Conservation (phyloP, 1,139 yeast species). For the Zygosaccharomyces pseudobailii region DNA sequence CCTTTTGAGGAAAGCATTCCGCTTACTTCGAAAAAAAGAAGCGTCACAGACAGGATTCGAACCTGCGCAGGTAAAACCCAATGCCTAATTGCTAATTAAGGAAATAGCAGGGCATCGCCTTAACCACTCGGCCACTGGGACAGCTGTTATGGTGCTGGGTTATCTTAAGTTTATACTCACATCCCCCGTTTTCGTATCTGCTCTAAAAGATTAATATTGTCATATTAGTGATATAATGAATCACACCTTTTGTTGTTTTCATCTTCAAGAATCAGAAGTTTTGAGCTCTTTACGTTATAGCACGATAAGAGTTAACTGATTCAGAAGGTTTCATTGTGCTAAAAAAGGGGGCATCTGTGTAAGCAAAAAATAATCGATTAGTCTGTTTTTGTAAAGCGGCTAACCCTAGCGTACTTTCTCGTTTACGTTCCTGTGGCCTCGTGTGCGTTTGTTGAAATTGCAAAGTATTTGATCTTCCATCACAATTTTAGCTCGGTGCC, state of each 20-base stretch:
- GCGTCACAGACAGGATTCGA: constrained; percentile 63
- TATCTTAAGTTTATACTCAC: no score
- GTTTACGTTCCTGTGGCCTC: not conserved
- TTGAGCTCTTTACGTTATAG: no score
- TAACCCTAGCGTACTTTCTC: not conserved
- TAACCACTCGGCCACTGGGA: constrained; percentile 84
- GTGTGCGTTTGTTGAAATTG: not conserved
- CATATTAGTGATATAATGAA: not conserved
- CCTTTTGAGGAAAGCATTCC: no score
- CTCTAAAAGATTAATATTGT: not conserved
- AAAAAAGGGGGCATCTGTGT: no score
- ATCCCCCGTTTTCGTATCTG: not conserved
- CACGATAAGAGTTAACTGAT: no score
- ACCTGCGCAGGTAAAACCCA: constrained; percentile 60
- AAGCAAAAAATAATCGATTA: not conserved
- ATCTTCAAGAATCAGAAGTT: no score
- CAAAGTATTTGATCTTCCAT: not conserved
- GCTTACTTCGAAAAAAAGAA: no score
- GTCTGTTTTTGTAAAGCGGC: not conserved
- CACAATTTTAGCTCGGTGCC: not conserved
- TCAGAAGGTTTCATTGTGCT: no score
- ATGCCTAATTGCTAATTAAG: constrained; percentile 38
- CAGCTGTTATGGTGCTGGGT: constrained; percentile 17
- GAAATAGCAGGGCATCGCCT: constrained; percentile 78
- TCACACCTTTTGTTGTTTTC: no score